A percentile compares a stretch with the other conserved stretches of the same genome.
Evolutionary conservation across 2,329 filamentous ascomycete genomes (phyloP).

Genomic region (Amauroascus verrucosus): DNA sequence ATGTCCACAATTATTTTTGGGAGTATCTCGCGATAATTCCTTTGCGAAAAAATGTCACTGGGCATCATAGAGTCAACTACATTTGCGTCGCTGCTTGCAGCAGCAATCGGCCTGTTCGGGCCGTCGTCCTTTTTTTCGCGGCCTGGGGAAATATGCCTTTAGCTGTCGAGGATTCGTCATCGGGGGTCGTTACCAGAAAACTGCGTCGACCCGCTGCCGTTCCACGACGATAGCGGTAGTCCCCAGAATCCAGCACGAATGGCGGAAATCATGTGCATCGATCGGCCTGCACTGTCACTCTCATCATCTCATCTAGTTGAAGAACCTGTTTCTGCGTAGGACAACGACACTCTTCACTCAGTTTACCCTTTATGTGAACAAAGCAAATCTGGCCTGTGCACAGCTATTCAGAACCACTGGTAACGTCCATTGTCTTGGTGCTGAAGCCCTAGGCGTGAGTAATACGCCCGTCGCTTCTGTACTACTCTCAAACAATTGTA

Average conservation of each 20-base stretch:
- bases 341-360: background rate
- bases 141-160: background rate
- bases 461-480: too few relatives aligned
- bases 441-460: background rate
- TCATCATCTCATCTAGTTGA: background rate
- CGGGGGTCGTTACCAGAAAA: background rate
- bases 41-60: background rate
- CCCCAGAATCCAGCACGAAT: background rate
- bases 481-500: background rate
- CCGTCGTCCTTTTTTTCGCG: slow-evolving; percentile 8
- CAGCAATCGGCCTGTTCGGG: slow-evolving; percentile 11
- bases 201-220: background rate
- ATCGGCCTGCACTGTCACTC: background rate
- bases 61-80: background rate
- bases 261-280: background rate
- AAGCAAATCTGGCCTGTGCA: background rate
- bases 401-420: background rate
- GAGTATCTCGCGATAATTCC: background rate
- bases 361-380: background rate
- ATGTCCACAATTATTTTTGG: background rate
- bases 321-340: background rate
- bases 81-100: slow-evolving; percentile 6
- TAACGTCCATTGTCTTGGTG: too few relatives aligned
- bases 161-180: background rate
- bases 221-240: background rate